Conservation (phyloP, 2,329 filamentous ascomycete genomes). For the Diaporthe ampelina region DNA sequence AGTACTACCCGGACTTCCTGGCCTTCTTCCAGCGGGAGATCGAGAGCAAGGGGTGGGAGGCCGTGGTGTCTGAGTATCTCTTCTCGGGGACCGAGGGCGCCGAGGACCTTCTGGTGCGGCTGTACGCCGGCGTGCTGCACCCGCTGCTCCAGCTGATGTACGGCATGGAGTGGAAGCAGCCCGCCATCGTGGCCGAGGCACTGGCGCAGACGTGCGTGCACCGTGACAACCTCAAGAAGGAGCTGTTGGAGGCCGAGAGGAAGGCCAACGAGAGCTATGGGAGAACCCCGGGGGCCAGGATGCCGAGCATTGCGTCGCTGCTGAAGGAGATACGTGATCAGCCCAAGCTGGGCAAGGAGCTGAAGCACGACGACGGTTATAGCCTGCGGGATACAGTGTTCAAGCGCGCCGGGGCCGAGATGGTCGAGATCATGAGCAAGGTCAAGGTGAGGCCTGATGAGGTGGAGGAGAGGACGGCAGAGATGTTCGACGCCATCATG, state of each 20-base stretch:
- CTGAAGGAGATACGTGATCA: constrained; percentile 71
- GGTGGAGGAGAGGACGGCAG: constrained; percentile 65
- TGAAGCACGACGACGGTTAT: constrained; percentile 66
- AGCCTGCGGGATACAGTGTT: constrained; percentile 80
- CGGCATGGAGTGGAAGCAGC: constrained; percentile 85
- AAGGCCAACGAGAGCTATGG: constrained; percentile 51
- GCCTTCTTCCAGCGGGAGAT: constrained; percentile 83
- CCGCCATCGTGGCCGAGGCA: constrained; percentile 83
- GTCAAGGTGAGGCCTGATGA: constrained; percentile 70
- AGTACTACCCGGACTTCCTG: constrained; percentile 80
- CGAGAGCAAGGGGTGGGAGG: constrained; percentile 69
- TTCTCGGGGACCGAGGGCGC: constrained; percentile 76
- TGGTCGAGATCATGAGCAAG: constrained; percentile 71
- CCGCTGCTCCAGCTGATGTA: constrained; percentile 90
- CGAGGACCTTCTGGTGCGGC: constrained; percentile 76
- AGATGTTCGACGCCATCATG: constrained; percentile 77
- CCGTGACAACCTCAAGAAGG: constrained; percentile 64
- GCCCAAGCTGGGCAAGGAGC: constrained; percentile 68
- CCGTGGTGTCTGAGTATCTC: constrained; percentile 75
- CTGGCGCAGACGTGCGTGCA: constrained; percentile 85
- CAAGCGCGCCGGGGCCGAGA: constrained; percentile 71
- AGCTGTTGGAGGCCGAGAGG: constrained; percentile 68
- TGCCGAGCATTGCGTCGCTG: constrained; percentile 68
- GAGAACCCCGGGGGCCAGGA: constrained; percentile 47
- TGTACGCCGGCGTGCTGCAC: constrained; percentile 76